Percentiles rank a stretch among this genome's conserved stretches.
These are phyloP conservation scores for Solanum chiquidenum DNA, from an alignment of 257 asterid genomes.

Conservation along the genomic window DNA sequence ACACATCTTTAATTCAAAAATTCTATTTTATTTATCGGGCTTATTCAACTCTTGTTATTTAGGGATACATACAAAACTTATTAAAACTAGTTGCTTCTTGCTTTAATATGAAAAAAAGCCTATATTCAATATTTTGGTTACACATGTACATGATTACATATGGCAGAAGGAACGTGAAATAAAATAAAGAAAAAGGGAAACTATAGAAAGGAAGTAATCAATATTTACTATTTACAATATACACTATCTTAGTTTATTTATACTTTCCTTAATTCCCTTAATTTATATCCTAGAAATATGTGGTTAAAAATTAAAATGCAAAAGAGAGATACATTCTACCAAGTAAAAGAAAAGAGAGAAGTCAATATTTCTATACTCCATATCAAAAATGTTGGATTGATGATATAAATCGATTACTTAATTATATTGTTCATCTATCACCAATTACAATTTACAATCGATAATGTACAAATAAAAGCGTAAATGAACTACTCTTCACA, in stretches of 20 bases:
- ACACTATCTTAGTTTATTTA: neutral
- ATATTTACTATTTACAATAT: too few relatives aligned
- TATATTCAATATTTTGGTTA: neutral
- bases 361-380: too few relatives aligned
- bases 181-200: too few relatives aligned
- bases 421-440: too few relatives aligned
- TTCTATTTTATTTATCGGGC: neutral
- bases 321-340: neutral
- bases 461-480: neutral
- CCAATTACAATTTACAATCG: too few relatives aligned
- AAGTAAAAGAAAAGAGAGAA: too few relatives aligned
- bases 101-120: neutral
- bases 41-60: neutral
- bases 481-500: neutral
- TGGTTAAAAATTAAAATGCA: accelerated
- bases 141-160: neutral
- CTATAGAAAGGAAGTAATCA: neutral
- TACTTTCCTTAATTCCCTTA: neutral
- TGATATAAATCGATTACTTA: too few relatives aligned
- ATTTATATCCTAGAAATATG: neutral
- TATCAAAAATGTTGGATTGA: neutral
- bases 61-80: neutral
- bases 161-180: neutral
- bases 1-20: neutral
- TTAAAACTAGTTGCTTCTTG: neutral